Percentiles rank a stretch among this genome's conserved stretches.
These are phyloP conservation scores for Plasmodium inui DNA, from an alignment of 169 alveolate genomes.

Conservation along the genomic window DNA sequence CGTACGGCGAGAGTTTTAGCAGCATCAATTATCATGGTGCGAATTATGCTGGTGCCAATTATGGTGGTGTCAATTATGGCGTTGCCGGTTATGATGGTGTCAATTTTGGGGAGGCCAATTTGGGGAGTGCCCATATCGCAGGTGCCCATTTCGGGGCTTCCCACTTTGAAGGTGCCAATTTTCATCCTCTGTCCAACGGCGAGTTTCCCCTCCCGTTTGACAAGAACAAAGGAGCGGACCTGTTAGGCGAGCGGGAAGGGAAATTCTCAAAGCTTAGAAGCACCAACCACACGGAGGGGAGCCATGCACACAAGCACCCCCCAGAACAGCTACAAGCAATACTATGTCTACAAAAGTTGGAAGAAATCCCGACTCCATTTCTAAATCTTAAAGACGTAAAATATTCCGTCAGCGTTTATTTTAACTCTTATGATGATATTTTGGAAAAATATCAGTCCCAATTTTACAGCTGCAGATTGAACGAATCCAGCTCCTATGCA, in stretches of 20 bases:
- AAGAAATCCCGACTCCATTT: slow-evolving; percentile 79
- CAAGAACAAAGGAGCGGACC: not conserved
- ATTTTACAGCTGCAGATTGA: slow-evolving; percentile 76
- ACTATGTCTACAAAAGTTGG: slow-evolving; percentile 79
- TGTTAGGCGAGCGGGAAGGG: not conserved
- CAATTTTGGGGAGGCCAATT: not conserved
- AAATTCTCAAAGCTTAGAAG: slow-evolving; percentile 21
- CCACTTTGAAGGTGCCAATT: not conserved
- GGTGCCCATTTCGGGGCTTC: not conserved
- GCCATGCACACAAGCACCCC: not conserved
- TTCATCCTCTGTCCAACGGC: not conserved
- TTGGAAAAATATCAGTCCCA: slow-evolving; percentile 77
- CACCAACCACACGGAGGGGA: not conserved
- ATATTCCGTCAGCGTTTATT: slow-evolving; percentile 81
- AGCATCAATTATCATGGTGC: not conserved
- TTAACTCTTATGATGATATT: slow-evolving; percentile 81
- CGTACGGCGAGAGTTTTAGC: not conserved
- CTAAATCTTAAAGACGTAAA: slow-evolving; percentile 66
- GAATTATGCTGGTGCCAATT: not conserved
- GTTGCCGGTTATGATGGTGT: not conserved
- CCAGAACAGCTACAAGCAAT: slow-evolving; percentile 53
- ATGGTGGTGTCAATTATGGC: not conserved
- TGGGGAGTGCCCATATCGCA: not conserved
- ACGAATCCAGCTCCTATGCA: slow-evolving; percentile 62
- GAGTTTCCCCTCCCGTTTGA: not conserved